phyloP scores from a whole-genome alignment of 2,329 filamentous ascomycete genomes.

The Ophiostoma sp. region DNA sequence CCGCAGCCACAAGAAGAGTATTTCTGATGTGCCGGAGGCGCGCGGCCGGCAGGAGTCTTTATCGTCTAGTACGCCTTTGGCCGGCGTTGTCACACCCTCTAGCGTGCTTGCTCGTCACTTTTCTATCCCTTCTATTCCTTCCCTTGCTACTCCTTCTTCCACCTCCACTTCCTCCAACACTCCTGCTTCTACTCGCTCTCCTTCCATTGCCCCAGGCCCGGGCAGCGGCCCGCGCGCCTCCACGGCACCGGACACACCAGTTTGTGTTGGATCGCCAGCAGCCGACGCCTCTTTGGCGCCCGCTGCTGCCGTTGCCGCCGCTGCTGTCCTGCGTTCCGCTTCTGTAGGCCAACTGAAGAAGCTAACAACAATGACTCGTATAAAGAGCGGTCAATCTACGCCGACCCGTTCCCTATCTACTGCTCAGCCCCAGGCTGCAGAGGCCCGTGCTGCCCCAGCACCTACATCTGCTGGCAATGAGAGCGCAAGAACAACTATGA shows the following conservation, averaged over 20 bases:
- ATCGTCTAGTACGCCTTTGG: conserved; percentile 58
- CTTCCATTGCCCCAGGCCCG: neutral
- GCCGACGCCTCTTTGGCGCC: neutral
- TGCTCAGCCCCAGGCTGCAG: conserved; percentile 51
- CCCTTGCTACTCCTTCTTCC: conserved; percentile 21
- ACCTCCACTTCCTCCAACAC: conserved; percentile 22
- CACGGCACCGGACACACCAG: conserved; percentile 26
- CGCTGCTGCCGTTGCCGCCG: conserved; percentile 24
- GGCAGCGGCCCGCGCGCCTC: conserved; percentile 3
- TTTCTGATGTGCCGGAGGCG: conserved; percentile 46
- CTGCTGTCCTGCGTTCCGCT: conserved; percentile 53
- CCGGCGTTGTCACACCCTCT: conserved; percentile 63
- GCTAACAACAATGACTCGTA: conserved; percentile 80
- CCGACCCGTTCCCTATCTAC: conserved; percentile 83
- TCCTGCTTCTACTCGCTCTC: conserved; percentile 21
- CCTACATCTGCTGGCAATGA: conserved; percentile 26
- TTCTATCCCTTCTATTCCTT: conserved; percentile 59
- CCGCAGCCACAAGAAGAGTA: conserved; percentile 46
- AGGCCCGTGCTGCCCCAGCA: neutral
- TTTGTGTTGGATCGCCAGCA: conserved; percentile 35
- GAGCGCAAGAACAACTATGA: conserved; percentile 37
- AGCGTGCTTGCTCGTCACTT: conserved; percentile 67
- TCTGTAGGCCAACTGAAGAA: conserved; percentile 71
- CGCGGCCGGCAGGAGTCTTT: conserved; percentile 48
- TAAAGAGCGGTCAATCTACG: conserved; percentile 90